Evolutionary conservation across 257 asterid genomes (phyloP).

Genomic region (Penstemon eatonii): DNA sequence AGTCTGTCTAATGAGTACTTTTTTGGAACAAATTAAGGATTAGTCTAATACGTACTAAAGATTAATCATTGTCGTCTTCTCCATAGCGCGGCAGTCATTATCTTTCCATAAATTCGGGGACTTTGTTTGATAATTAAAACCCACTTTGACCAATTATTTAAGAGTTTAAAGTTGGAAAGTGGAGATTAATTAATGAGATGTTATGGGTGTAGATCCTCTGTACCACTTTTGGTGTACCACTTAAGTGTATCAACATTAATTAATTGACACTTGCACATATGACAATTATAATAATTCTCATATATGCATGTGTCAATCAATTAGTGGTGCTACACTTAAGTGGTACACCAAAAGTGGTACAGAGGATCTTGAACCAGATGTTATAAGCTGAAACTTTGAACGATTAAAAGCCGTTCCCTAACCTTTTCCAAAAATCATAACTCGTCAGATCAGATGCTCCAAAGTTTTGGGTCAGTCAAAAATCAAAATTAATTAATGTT

Average conservation of each 20-base stretch:
- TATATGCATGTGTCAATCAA: too few relatives aligned
- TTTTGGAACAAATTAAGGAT: too few relatives aligned
- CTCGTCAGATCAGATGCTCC: not conserved
- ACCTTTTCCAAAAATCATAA: constrained; percentile 29
- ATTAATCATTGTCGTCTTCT: constrained; percentile 53
- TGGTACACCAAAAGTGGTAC: too few relatives aligned
- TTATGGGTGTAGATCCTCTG: too few relatives aligned
- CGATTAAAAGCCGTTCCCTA: constrained; percentile 24
- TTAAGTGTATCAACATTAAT: too few relatives aligned
- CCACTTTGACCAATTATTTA: constrained; percentile 19
- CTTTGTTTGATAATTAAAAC: constrained; percentile 32
- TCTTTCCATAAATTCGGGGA: constrained; percentile 66
- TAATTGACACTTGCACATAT: too few relatives aligned
- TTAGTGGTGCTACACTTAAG: too few relatives aligned
- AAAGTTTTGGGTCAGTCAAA: constrained; percentile 29
- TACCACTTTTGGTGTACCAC: too few relatives aligned
- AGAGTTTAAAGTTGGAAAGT: constrained; percentile 11
- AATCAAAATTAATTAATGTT: constrained; percentile 25
- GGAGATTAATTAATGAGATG: not conserved
- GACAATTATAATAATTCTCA: too few relatives aligned
- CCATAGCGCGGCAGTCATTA: constrained; percentile 27
- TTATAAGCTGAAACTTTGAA: too few relatives aligned
- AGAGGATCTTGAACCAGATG: too few relatives aligned
- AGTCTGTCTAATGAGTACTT: too few relatives aligned
- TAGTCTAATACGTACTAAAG: constrained; percentile 17